These are phyloP conservation scores for Prunus yedoensis DNA, from an alignment of 331 rosid species.

Conservation along the genomic window DNA sequence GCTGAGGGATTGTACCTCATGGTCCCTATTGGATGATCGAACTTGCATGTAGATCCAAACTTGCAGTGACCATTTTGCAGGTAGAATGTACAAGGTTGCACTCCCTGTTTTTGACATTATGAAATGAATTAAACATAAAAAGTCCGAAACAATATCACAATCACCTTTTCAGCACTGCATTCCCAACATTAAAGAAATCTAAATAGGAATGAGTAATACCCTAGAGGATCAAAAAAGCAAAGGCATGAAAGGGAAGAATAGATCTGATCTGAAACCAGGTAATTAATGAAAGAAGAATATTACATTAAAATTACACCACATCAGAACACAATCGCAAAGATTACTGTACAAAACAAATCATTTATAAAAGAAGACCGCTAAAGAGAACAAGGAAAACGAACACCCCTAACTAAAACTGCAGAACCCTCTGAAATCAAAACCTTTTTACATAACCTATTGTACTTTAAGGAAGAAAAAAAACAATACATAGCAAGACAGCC, in stretches of 20 bases:
- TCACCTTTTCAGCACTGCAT: constrained; percentile 15
- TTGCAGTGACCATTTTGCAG: constrained; percentile 81
- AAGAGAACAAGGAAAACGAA: background rate
- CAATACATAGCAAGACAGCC: background rate
- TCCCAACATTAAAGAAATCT: constrained; percentile 5
- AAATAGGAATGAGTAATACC: background rate
- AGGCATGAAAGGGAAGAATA: too few species aligned
- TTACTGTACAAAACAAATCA: background rate
- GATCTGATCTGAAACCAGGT: too few species aligned
- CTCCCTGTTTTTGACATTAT: constrained; percentile 59
- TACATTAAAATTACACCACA: background rate
- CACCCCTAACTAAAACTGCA: background rate
- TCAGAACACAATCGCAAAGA: background rate
- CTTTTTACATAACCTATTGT: background rate
- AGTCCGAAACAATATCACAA: constrained; percentile 15
- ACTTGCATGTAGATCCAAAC: constrained; percentile 78
- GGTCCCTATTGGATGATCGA: constrained; percentile 73
- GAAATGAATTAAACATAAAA: constrained; percentile 27
- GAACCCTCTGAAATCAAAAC: background rate
- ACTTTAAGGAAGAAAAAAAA: too few species aligned
- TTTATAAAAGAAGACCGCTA: constrained; percentile 3
- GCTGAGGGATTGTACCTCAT: constrained; percentile 63
- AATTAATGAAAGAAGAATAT: too few species aligned
- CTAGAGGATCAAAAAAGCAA: background rate
- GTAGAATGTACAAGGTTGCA: constrained; percentile 68